These are phyloP conservation scores for Phytophthora sojae DNA, from an alignment of 352 stramenopile genomes.

Conservation along the genomic window DNA sequence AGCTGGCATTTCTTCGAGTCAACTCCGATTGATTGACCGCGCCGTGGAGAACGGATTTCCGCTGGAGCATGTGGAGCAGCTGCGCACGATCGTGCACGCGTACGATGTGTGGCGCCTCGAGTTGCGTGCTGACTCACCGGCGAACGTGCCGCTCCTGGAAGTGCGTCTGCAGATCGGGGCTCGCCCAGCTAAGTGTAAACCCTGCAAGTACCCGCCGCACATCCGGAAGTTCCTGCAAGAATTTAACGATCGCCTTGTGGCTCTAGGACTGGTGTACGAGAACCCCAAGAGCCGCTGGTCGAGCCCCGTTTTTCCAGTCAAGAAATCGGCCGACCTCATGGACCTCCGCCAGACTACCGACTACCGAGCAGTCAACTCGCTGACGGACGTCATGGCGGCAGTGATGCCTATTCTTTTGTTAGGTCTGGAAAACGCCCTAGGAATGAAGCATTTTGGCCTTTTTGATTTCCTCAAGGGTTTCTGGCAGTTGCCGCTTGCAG, in stretches of 20 bases:
- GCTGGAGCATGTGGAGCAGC: neutral
- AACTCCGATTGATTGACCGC: neutral
- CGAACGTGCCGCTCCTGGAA: too few species aligned
- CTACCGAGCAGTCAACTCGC: neutral
- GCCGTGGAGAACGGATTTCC: constrained; percentile 22
- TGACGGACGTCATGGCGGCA: constrained; percentile 10
- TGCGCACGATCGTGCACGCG: neutral
- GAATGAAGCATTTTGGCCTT: constrained; percentile 11
- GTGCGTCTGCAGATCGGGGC: too few species aligned
- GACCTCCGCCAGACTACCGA: constrained; percentile 8
- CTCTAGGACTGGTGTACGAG: neutral
- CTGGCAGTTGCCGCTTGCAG: constrained; percentile 9
- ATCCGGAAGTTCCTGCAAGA: neutral
- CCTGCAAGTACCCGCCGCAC: too few species aligned
- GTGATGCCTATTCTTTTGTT: constrained; percentile 21
- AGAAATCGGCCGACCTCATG: constrained; percentile 4
- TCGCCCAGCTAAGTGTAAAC: too few species aligned
- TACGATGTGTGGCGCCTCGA: neutral
- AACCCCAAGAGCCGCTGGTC: constrained; percentile 16
- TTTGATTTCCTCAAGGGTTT: constrained; percentile 19
- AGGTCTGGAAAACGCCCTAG: neutral
- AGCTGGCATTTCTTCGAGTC: too few species aligned
- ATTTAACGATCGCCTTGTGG: too few species aligned
- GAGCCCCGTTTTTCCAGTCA: constrained; percentile 14
- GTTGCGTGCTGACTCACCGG: too few species aligned